Percentiles rank a stretch among this genome's conserved stretches.
Conservation (phyloP, 805 yeast genomes). For the Teunomyces pallodes region DNA sequence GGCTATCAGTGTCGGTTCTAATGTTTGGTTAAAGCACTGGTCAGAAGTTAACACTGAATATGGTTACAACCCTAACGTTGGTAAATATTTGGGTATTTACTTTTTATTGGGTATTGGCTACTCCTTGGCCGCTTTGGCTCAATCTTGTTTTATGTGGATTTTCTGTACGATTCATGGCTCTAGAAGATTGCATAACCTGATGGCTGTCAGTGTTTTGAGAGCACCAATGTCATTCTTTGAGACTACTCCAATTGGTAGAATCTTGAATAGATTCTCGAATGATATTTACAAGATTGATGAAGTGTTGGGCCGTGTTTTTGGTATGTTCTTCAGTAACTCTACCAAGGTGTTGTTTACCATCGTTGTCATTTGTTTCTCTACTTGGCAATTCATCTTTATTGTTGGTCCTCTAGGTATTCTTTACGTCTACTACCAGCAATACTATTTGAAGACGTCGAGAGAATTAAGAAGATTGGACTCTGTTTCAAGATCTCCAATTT, state of each 20-base stretch:
- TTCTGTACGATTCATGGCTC: slow-evolving; percentile 85
- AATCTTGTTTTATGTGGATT: slow-evolving; percentile 71
- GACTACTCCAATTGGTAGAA: slow-evolving; percentile 92
- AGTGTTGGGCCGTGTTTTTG: slow-evolving; percentile 63
- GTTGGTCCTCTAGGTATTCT: slow-evolving; percentile 66
- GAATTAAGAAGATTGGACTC: slow-evolving; percentile 82
- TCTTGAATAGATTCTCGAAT: slow-evolving; percentile 85
- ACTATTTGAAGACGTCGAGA: slow-evolving; percentile 72
- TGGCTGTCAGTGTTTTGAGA: slow-evolving; percentile 70
- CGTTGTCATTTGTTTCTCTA: slow-evolving; percentile 74
- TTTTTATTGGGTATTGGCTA: slow-evolving; percentile 69
- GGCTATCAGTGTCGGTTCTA: slow-evolving; percentile 62
- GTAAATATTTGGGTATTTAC: slow-evolving; percentile 71
- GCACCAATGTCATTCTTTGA: slow-evolving; percentile 97
- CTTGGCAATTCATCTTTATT: slow-evolving; percentile 80
- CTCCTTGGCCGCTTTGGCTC: slow-evolving; percentile 58
- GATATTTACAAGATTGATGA: slow-evolving; percentile 91
- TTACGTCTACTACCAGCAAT: slow-evolving; percentile 72
- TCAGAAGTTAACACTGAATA: slow-evolving; percentile 76
- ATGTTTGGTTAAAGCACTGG: slow-evolving; percentile 97
- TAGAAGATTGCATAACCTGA: slow-evolving; percentile 63
- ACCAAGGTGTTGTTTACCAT: slow-evolving; percentile 72
- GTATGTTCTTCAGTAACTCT: slow-evolving; percentile 62
- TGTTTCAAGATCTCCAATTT: slow-evolving; percentile 74
- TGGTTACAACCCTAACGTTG: slow-evolving; percentile 73